A percentile compares a stretch with the other conserved stretches of the same genome.
Evolutionary conservation across 805 yeast species (phyloP).

Genomic region (Starmerella riodocensis): DNA sequence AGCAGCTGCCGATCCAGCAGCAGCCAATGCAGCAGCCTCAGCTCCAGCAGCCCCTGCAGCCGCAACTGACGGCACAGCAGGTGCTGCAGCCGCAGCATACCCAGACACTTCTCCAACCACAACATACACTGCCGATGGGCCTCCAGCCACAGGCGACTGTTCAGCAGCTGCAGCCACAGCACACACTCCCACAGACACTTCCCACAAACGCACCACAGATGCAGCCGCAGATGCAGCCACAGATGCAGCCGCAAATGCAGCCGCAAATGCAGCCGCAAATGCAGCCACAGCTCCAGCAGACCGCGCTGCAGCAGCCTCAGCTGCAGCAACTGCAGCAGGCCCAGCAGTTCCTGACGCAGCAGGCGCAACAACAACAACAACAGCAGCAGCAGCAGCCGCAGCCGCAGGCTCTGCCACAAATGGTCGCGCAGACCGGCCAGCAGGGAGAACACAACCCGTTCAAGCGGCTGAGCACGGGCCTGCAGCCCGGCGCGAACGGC

Average conservation of each 20-base stretch:
- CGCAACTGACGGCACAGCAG: not conserved
- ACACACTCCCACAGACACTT: slow-evolving; percentile 19
- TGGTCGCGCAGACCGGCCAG: not conserved
- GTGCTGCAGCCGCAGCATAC: not conserved
- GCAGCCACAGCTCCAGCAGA: slow-evolving; percentile 4
- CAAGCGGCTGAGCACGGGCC: slow-evolving; percentile 5
- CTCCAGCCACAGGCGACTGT: not conserved
- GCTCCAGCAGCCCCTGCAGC: not conserved
- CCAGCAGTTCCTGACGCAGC: not conserved
- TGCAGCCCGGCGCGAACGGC: slow-evolving; percentile 3
- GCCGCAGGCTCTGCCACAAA: not conserved
- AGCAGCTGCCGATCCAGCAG: not conserved
- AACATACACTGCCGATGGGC: not conserved
- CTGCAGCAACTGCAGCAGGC: slow-evolving; percentile 23
- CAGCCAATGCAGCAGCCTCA: not conserved
- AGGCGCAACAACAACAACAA: not conserved
- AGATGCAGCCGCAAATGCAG: slow-evolving; percentile 25
- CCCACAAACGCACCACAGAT: slow-evolving; percentile 19
- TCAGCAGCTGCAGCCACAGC: slow-evolving; percentile 21
- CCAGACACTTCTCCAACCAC: not conserved
- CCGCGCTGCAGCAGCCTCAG: slow-evolving; percentile 8
- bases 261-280: slow-evolving; percentile 19
- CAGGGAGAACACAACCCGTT: slow-evolving; percentile 20
- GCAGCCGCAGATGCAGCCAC: slow-evolving; percentile 22
- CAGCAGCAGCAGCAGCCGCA: not conserved